Evolutionary conservation across 2,329 filamentous ascomycete species (phyloP).

Genomic region (Paecilomyces variotii): DNA sequence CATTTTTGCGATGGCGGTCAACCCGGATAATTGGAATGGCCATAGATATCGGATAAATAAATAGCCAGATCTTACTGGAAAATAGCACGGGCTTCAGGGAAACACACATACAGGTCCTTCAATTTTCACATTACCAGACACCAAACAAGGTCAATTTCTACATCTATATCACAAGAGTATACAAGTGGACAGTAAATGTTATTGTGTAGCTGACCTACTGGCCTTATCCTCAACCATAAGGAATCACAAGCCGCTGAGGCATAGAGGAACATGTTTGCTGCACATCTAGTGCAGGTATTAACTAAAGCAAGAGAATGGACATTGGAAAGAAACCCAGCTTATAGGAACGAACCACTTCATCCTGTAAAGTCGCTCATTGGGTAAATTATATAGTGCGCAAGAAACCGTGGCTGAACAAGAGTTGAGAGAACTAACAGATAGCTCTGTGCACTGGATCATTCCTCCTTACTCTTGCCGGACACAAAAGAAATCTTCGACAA

Average conservation of each 20-base stretch:
- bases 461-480: conserved; percentile 8
- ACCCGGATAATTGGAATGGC: too few relatives aligned
- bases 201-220: neutral
- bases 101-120: too few relatives aligned
- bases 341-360: neutral
- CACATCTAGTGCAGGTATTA: neutral
- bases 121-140: too few relatives aligned
- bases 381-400: neutral
- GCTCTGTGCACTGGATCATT: conserved; percentile 1
- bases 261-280: neutral
- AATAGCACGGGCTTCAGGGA: too few relatives aligned
- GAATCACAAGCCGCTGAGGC: neutral
- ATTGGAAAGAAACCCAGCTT: neutral
- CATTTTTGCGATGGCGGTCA: too few relatives aligned
- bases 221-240: neutral
- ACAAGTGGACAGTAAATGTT: neutral
- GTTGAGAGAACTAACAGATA: neutral
- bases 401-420: neutral
- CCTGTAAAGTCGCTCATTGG: neutral
- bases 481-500: conserved; percentile 3
- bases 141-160: too few relatives aligned
- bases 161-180: too few relatives aligned
- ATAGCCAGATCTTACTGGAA: too few relatives aligned
- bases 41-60: too few relatives aligned
- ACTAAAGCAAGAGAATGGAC: neutral